Evolutionary conservation across 2,329 filamentous ascomycete genomes (phyloP), one percentile per base, ranked within the genome.

Genomic region (Colletotrichum tamarilloi): DNA sequence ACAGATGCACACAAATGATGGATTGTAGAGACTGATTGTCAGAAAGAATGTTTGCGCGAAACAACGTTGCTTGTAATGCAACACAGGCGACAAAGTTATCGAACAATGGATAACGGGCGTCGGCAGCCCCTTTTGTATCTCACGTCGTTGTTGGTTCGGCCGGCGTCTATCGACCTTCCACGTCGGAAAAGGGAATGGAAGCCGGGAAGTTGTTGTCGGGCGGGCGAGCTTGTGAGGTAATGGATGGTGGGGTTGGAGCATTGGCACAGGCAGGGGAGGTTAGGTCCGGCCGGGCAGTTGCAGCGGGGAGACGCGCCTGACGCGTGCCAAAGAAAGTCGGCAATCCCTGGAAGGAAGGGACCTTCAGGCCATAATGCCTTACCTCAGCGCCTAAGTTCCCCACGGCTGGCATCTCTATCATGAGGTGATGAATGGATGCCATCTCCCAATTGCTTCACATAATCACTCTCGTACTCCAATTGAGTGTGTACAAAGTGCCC

Each of bases 401-500:
- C 28, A 28, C 28, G 28, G 28, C 28, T 28, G 1, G 11, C 30
- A 32, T 32, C 3, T 11, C 30, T 3, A 32, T 32, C 30, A 32
- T 9, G 7, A 30, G 28, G 28, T 30, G 28, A 30, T 30, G 28
- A 30, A 2, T 8, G 8, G 7, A 32, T 12, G 32, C 38, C 38
- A 26, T 22, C 42, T 49, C 24, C n/a, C n/a, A 52, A 12, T 11
- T 16, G 26, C 53, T 19, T 49, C 35, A 46, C 28, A 65, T n/a
- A 42, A 24, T 22, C 42, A 49, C 8, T 6, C 24, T 28, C 42
- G 53, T n/a, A 28, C n/a, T 12, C 28, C 22, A 28, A 49, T 3
- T 5, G 8, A 7, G 5, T 35, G 35, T 69, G 42, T 60, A 56
- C 55, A 73, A 68, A 69, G 55, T 55, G 57, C 46, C 55, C 66